Evolutionary conservation across 306 rosid genomes (phyloP).

Genomic region (Biancaea sappan): DNA sequence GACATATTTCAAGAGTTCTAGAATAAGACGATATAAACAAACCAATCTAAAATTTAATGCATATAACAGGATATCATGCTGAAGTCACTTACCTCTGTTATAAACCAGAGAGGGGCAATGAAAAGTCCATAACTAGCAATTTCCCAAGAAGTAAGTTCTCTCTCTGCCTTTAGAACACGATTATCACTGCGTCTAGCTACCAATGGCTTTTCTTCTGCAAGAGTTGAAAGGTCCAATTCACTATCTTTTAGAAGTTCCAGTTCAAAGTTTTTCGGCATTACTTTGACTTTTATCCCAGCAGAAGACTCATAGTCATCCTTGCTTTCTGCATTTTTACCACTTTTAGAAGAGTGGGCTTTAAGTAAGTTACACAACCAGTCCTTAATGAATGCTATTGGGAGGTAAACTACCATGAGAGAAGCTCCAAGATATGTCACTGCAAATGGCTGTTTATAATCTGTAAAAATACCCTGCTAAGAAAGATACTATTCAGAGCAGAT

Average conservation of each 20-base stretch:
- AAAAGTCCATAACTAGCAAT: constrained; percentile 67
- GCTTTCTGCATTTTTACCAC: constrained; percentile 52
- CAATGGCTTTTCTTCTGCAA: constrained; percentile 55
- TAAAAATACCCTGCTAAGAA: constrained; percentile 60
- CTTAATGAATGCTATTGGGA: constrained; percentile 75
- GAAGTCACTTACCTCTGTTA: constrained; percentile 60
- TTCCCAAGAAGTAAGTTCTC: constrained; percentile 52
- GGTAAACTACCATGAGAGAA: constrained; percentile 84
- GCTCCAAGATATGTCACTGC: constrained; percentile 84
- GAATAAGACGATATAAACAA: neutral
- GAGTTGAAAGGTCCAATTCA: constrained; percentile 52
- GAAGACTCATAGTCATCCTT: constrained; percentile 47
- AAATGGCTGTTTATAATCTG: constrained; percentile 79
- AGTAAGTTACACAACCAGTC: constrained; percentile 67
- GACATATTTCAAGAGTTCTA: neutral
- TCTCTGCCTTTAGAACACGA: constrained; percentile 49
- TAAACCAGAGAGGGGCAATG: constrained; percentile 79
- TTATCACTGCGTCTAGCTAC: constrained; percentile 50
- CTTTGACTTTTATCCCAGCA: constrained; percentile 43
- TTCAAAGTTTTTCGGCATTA: constrained; percentile 51
- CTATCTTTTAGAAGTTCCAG: constrained; percentile 61
- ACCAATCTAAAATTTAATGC: neutral
- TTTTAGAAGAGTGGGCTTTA: constrained; percentile 55
- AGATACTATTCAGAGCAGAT: constrained; percentile 30
- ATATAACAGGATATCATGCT: neutral